Base-by-base conservation (phyloP, 441 rosid species). In the Melastoma candidum region DNA sequence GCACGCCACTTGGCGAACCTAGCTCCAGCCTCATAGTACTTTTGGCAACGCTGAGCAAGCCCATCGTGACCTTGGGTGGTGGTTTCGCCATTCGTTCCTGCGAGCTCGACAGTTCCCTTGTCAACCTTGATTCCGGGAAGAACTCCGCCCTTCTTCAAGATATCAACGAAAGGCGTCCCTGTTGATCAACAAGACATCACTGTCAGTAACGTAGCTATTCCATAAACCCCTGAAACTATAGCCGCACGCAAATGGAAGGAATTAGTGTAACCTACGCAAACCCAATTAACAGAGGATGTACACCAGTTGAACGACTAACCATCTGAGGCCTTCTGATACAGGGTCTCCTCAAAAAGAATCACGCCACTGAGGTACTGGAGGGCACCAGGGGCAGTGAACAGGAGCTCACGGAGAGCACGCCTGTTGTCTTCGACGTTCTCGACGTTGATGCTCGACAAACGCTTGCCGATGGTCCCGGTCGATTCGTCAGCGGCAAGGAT, bases 401-500 rank as follows among this genome's bases (percentile, higher is more conserved):
- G 62, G 11, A 58, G 62, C 47, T 58, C 48, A 25, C 62, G 62
- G 14, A 58, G 62, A 48, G 25, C 54, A 39, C 62, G 62, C 54
- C 62, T 58, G 54, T 48, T 58, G 8, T 48, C 62, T 49, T 58
- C 62, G 22, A 48, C 62, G 9, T 58, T 58, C 53, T 58, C 62
- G 43, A 58, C 62, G 24, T 49, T 58, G 54, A 58, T 58, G 62
- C 62, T 58, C 29, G 62, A 58, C n/a, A 58, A 39, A n/a, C 62
- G 62, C 62, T 58, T 58, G 47, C 62, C 62, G 17, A 58, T 58
- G 17, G 62, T 58, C 14, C 62, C 61, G 22, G 62, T 58, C 13
- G 62, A 58, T 32, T 58, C 54, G 49, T 58, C 62, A 17, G 62
- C 62, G 43, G 62, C 62, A 49, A 58, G 62, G 51, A 58, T 58